A percentile compares a stretch with the other conserved stretches of the same genome.
These are phyloP conservation scores for Xylaria nigripes DNA, from an alignment of 495 filamentous ascomycete species.

Conservation along the genomic window DNA sequence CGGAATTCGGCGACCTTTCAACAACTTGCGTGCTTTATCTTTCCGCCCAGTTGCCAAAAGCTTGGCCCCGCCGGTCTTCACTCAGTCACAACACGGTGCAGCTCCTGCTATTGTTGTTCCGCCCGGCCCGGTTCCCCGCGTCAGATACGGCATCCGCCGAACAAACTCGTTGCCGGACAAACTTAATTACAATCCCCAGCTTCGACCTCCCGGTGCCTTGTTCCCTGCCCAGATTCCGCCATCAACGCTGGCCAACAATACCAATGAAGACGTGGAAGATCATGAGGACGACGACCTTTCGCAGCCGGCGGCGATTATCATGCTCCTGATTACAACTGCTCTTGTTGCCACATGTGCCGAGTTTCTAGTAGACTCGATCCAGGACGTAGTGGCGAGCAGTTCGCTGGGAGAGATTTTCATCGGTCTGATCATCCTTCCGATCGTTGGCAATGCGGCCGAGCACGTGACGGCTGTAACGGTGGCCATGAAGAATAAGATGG, in stretches of 20 bases:
- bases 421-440: slow-evolving; percentile 79
- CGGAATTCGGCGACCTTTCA: slow-evolving; percentile 27
- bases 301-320: slow-evolving; percentile 61
- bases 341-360: slow-evolving; percentile 83
- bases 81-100: slow-evolving; percentile 20
- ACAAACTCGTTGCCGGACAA: slow-evolving; percentile 72
- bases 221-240: slow-evolving; percentile 35
- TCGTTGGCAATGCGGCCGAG: slow-evolving; percentile 88
- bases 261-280: slow-evolving; percentile 36
- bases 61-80: slow-evolving; percentile 39
- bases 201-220: slow-evolving; percentile 31
- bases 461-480: slow-evolving; percentile 86
- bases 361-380: slow-evolving; percentile 76
- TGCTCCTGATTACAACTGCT: slow-evolving; percentile 67
- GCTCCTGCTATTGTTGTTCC: slow-evolving; percentile 15
- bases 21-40: slow-evolving; percentile 33
- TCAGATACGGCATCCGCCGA: slow-evolving; percentile 57
- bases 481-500: slow-evolving; percentile 93
- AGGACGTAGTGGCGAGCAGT: slow-evolving; percentile 55
- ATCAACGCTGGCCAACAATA: slow-evolving; percentile 20
- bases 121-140: slow-evolving; percentile 42
- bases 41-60: slow-evolving; percentile 37
- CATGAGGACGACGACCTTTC: slow-evolving; percentile 51
- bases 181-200: slow-evolving; percentile 44
- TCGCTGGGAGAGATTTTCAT: slow-evolving; percentile 71